Evolutionary conservation across 2,329 filamentous ascomycete species (phyloP).

Genomic region (Achaetomium macrosporum): DNA sequence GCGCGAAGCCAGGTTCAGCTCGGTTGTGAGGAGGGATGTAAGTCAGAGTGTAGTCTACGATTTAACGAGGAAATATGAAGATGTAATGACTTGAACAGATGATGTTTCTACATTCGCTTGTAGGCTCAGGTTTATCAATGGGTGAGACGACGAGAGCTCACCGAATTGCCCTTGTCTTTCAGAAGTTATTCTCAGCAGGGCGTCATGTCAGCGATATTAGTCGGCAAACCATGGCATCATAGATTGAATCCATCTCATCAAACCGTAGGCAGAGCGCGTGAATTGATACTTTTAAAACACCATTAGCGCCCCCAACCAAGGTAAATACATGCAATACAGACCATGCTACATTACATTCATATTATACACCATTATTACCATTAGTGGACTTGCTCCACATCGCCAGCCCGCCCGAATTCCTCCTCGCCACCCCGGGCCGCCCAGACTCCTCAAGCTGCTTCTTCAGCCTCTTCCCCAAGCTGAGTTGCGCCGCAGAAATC

Average conservation of each 20-base stretch:
- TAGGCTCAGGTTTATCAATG: too few species aligned
- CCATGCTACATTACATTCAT: neutral
- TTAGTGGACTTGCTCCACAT: constrained; percentile 19
- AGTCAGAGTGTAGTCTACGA: neutral
- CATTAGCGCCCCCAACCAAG: neutral
- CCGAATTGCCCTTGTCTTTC: too few species aligned
- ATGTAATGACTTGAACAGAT: too few species aligned
- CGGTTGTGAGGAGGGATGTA: neutral
- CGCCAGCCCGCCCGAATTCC: constrained; percentile 25
- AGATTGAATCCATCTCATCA: too few species aligned
- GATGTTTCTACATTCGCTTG: too few species aligned
- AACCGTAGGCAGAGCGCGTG: too few species aligned
- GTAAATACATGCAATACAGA: neutral
- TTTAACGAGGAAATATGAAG: too few species aligned
- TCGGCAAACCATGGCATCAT: too few species aligned
- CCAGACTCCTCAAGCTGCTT: constrained; percentile 44
- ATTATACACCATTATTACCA: neutral
- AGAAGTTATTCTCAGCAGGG: too few species aligned
- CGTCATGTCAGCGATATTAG: too few species aligned
- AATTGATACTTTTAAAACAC: too few species aligned
- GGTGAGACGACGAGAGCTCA: too few species aligned
- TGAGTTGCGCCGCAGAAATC: constrained; percentile 41
- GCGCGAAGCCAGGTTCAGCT: neutral
- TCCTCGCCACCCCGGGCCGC: constrained; percentile 38
- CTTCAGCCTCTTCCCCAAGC: constrained; percentile 45